Evolutionary conservation across 2,329 filamentous ascomycete genomes (phyloP), one percentile per base, ranked within the genome.

Genomic region (Aspergillus viridinutans): DNA sequence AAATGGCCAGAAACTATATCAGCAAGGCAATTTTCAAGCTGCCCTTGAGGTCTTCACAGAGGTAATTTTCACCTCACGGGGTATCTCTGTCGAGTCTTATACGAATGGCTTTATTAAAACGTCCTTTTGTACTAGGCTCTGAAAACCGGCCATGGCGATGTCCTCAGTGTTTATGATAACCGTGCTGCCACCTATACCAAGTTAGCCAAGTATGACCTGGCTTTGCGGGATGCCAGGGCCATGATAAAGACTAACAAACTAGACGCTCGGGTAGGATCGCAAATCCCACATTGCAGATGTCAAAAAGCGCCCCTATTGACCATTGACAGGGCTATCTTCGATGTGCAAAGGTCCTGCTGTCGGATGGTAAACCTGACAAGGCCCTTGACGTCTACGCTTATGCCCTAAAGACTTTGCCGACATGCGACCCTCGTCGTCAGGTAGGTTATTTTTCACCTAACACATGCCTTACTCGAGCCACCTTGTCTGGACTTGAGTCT

Each of bases 381-480:
- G 85, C 85, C 5, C 64, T 83, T 12, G 76, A 80, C 10, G 78
- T 85, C 25, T 86, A 85, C 69, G 76, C 79, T 26, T 81, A 83
- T 65, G 85, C 82, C n/a, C 70, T 86, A 61, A 81, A 80, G 58
- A 77, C 73, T 49, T 73, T 85, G 21, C 72, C 77, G 9, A 65
- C 72, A n/a, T 67, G 73, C 29, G 72, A 78, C 54, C 58, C 67
- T 8, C 61, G 67, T 21, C 67, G 69, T 54, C 63, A 63, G 58
- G 73, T 73, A 50, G 56, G 63, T 64, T 56, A 20, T 51, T 51
- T 47, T 49, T 17, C 12, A 40, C 20, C 17, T 61, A 8, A n/a
- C 52, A 42, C 29, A 17, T 49, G 38, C 20, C 21, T 25, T 14
- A 47, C 6, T 38, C 14, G 5, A 7, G 32, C 32, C 6, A 3